Percentiles rank a stretch among this genome's conserved stretches.
Conservation (phyloP, 2,329 filamentous ascomycete species). For the Cladosporium sphaerospermum region DNA sequence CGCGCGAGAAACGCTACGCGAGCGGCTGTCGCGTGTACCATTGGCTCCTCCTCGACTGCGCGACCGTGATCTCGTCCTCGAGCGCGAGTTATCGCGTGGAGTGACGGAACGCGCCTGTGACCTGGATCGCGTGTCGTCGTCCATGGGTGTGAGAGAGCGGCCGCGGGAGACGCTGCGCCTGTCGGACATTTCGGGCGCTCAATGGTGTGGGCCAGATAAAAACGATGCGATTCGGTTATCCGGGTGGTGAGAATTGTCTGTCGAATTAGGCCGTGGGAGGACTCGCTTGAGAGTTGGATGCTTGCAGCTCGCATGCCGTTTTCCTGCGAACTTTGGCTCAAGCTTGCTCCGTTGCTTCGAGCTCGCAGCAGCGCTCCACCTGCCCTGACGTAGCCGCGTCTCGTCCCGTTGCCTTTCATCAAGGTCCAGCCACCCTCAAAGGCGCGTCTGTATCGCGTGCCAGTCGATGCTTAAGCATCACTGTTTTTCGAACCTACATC, state of each 20-base stretch:
- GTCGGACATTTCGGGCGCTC: constrained; percentile 10
- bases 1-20: constrained; percentile 14
- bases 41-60: constrained; percentile 29
- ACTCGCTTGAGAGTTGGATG: constrained; percentile 8
- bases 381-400: background rate
- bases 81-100: constrained; percentile 26
- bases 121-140: constrained; percentile 21
- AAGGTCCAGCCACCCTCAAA: background rate
- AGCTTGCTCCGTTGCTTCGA: background rate
- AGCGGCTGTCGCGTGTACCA: constrained; percentile 22
- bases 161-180: constrained; percentile 36
- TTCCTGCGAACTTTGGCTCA: background rate
- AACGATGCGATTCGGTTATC: no score
- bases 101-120: constrained; percentile 30
- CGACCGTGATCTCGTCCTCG: constrained; percentile 26
- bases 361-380: background rate
- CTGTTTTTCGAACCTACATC: background rate
- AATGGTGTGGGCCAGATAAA: no score
- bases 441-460: no score
- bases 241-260: no score
- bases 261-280: background rate
- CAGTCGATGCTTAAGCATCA: no score
- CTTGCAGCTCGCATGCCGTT: background rate
- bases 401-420: background rate
- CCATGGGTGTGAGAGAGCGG: constrained; percentile 31